Evolutionary conservation across 2,329 filamentous ascomycete genomes (phyloP), one percentile per base, ranked within the genome.

Genomic region (Arthrobotrys iridis): DNA sequence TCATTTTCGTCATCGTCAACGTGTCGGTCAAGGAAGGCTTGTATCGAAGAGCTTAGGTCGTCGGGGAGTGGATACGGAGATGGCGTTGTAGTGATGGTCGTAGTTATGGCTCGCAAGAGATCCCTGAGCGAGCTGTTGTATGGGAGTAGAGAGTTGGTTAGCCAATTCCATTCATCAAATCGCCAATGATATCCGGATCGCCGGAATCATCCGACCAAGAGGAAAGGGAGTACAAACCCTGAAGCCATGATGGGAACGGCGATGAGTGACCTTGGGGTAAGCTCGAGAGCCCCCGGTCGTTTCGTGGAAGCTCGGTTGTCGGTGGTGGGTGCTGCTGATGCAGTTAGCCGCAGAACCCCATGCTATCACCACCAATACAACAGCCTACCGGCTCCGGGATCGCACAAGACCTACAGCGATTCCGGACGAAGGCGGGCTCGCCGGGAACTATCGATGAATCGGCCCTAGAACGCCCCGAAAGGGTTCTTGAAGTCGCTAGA

Each of bases 21-120:
- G 80, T 92, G 88, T 79, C 88, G 89, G 48, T 89, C 86, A 57
- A 92, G 84, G 82, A 92, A 94, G 72, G 84, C 84, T 65, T 89
- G 85, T 77, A 93, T 88, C 60, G 87, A 84, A 41, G 85, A 83
- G 77, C 85, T 82, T 60, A 93, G 83, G 68, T 90, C 87, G 77
- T 90, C 85, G 50, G 91, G 89, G 0, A 93, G 86, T 6, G 91
- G 90, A 18, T 82, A 82, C 8, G 83, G 80, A 30, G 82, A 79
- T 15, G 82, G 81, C 63, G 83, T 78, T 18, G 81, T 80, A 45
- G 83, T 80, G 77, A 86, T 84, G 73, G 83, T 81, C 63, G 79
- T 78, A 59, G 83, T 84, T 48, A 87, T 81, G 20, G 82, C 82
- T 79, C 83, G 84, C 77, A 85, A 81, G 71, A 83, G 82, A 78